A percentile compares a stretch with the other conserved stretches of the same genome.
Conservation (phyloP, 1,284 basidiomycete genomes). For the Rhodotorula mucilaginosa region DNA sequence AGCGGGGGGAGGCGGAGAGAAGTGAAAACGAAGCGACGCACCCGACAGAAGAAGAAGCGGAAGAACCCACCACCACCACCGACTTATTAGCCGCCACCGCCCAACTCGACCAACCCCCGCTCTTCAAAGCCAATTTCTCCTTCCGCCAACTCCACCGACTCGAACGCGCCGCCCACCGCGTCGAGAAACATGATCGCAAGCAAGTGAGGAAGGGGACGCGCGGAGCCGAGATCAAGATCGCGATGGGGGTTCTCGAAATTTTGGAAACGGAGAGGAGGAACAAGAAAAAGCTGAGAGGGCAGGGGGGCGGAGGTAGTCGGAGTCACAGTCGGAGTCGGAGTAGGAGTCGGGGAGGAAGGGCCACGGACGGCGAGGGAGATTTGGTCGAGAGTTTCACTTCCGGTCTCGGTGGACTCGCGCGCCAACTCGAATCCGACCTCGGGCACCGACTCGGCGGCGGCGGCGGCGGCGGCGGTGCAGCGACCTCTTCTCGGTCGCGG, state of each 20-base stretch:
- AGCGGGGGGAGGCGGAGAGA: too few species aligned
- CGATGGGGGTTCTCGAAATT: slow-evolving; percentile 9
- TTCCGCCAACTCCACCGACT: slow-evolving; percentile 3
- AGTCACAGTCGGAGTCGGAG: neutral
- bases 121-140: slow-evolving; percentile 12
- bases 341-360: neutral
- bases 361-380: neutral
- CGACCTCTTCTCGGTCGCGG: too few species aligned
- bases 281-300: neutral
- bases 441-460: neutral
- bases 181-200: neutral
- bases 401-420: neutral
- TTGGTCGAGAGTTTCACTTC: too few species aligned
- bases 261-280: slow-evolving; percentile 3
- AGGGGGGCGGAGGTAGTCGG: neutral
- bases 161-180: neutral
- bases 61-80: neutral
- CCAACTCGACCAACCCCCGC: neutral
- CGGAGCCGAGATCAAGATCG: slow-evolving; percentile 22
- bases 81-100: neutral
- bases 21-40: too few species aligned
- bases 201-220: neutral
- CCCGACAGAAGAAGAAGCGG: too few species aligned
- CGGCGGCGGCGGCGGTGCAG: neutral
- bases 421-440: neutral